Base-by-base conservation (phyloP, 2,329 filamentous ascomycete species). In the Sclerotinia minor region DNA sequence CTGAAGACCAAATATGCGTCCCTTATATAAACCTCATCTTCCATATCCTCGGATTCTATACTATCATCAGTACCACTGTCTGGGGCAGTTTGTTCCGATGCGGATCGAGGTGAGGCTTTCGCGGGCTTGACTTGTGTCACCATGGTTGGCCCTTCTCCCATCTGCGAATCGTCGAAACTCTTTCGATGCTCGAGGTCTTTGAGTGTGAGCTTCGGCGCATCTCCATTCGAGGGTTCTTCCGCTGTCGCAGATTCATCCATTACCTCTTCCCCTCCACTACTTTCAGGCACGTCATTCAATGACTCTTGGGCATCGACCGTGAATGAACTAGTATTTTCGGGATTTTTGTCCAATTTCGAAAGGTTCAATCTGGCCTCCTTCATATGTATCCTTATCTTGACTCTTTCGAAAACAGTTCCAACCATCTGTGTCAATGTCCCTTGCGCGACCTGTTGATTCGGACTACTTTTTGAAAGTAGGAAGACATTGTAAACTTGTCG, bases 401-500 rank as follows among this genome's bases (percentile, higher is more conserved):
- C 94, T 70, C 95, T 84, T 79, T 99, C 95, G 75, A 99, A 99
- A 3, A 99, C 95, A 1, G 94, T 98, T 72, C 94, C 94, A 50
- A 98, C 92, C 95, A 99, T 99, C 80, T 99, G 95, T 4, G 94
- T 97, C 76, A 99, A 82, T 5, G 95, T 97, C 3, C 95, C 95
- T 78, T 99, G 96, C 1, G 96, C 96, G 61, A 98, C 92, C 79
- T 97, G 94, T 81, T 99, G 95, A 78, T 98, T 99, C 67, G 92
- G 88, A 71, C 90, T 96, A 71, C 90, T 97, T 77, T 95, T 93
- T 72, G 94, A 98, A 63, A 98, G 87, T 69, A 99, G 84, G 79
- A 99, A 99, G 74, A 99, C 96, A 81, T 99, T 99, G 83, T 99
- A 99, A 68, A 97, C 96, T 79, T 98, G 92, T 73, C 95, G 91